These are phyloP conservation scores for Phytopythium ostracodes DNA, from an alignment of 352 stramenopile species.

Conservation along the genomic window DNA sequence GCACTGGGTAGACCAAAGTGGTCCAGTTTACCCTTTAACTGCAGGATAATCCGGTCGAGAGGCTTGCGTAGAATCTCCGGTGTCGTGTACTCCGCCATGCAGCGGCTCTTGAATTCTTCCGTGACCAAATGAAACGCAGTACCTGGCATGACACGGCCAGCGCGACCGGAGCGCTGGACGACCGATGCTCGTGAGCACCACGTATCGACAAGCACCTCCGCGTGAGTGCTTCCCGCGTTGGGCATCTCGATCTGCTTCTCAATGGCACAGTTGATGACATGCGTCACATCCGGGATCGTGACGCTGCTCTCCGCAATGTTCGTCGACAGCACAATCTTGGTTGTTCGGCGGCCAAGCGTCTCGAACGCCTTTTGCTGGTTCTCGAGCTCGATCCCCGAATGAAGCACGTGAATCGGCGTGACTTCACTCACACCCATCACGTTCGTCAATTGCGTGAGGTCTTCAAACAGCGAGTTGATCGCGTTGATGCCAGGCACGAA, in stretches of 20 bases:
- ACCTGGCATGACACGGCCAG: constrained; percentile 92
- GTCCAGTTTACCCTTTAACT: constrained; percentile 68
- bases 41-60: constrained; percentile 74
- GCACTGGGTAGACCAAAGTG: constrained; percentile 68
- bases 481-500: constrained; percentile 94
- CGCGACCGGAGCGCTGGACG: constrained; percentile 81
- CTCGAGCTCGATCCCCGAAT: constrained; percentile 72
- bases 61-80: constrained; percentile 81
- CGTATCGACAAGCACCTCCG: constrained; percentile 67
- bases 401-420: constrained; percentile 54
- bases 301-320: constrained; percentile 97
- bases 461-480: constrained; percentile 88
- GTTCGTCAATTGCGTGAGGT: constrained; percentile 36
- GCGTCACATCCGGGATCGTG: constrained; percentile 93
- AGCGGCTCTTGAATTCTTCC: constrained; percentile 51
- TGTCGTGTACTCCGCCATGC: constrained; percentile 79
- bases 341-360: constrained; percentile 34
- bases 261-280: constrained; percentile 84
- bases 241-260: constrained; percentile 87
- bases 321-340: constrained; percentile 94
- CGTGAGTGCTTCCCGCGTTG: constrained; percentile 55
- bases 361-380: constrained; percentile 72
- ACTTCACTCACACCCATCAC: constrained; percentile 14
- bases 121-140: constrained; percentile 89
- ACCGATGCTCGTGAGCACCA: constrained; percentile 95